Conservation (phyloP, 2,329 filamentous ascomycete species). For the Beauveria pseudobassiana region DNA sequence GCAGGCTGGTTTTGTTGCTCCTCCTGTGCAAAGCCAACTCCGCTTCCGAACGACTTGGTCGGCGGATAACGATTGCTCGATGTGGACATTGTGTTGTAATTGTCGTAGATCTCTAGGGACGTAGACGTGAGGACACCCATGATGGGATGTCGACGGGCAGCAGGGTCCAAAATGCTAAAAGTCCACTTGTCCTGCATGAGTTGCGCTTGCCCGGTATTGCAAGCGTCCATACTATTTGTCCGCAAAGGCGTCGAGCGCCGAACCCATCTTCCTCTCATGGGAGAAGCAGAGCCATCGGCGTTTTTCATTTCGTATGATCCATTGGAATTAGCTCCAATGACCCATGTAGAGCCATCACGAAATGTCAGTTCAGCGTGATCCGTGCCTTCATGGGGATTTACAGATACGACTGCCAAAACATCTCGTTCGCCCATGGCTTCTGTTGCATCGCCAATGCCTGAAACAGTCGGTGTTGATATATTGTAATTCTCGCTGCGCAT, state of each 20-base stretch:
- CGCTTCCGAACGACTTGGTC: conserved; percentile 27
- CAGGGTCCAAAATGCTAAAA: conserved; percentile 68
- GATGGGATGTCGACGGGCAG: conserved; percentile 63
- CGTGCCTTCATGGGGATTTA: conserved; percentile 39
- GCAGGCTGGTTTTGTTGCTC: conserved; percentile 5
- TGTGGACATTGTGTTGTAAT: conserved; percentile 51
- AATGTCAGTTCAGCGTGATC: conserved; percentile 59
- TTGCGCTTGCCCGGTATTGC: conserved; percentile 16
- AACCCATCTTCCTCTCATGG: conserved; percentile 63
- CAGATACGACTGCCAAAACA: conserved; percentile 63
- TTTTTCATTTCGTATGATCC: conserved; percentile 61
- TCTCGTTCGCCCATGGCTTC: conserved; percentile 40
- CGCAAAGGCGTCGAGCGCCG: conserved; percentile 29
- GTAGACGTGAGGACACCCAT: conserved; percentile 59
- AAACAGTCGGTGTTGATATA: conserved; percentile 16
- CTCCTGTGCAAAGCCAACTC: conserved; percentile 11
- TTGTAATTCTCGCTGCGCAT: conserved; percentile 63
- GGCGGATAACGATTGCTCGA: conserved; percentile 42
- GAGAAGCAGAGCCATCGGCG: conserved; percentile 49
- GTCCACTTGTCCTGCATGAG: conserved; percentile 52
- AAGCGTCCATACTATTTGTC: conserved; percentile 17
- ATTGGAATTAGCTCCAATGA: conserved; percentile 41
- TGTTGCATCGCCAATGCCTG: conserved; percentile 35
- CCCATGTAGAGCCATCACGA: conserved; percentile 54
- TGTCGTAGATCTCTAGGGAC: conserved; percentile 61